Base-by-base conservation (phyloP, 2,329 filamentous ascomycete species). In the Chrysosporium queenslandicum region DNA sequence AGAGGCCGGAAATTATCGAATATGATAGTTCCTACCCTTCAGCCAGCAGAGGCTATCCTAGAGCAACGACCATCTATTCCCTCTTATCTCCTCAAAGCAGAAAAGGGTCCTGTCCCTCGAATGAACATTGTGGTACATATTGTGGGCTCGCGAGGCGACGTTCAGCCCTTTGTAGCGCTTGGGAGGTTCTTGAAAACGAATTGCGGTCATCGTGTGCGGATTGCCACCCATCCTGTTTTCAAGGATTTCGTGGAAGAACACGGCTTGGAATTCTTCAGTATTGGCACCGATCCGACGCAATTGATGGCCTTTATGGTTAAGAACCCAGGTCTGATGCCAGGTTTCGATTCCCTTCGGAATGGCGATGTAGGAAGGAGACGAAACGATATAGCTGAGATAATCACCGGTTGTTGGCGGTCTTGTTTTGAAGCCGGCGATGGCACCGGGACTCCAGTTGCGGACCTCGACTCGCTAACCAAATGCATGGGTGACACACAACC, bases 221-320 rank as follows among this genome's bases (percentile, higher is more conserved):
- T 90, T 39, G 85, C 85, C 4, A 90, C 86, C 0, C 86, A 90
- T 61, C 68, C 77, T 2, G 80, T 75, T 1, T 90, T 90, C 59
- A 74, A 80, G 58, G 66, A 72, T 0, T 86, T 88, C 58, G 81
- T 89, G 2, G 77, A 81, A 55, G 79, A 85, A 49, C 81, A 82
- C 63, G 83, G 77, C 0, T 74, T 90, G 12, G 86, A 89, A 60
- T 90, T 88, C 66, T 88, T 85, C 66, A 78, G 71, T 56, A 85
- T 88, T 48, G 84, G 85, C n/a, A 85, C 85, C 2, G 83, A 89
- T 63, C 85, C 85, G 1, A 77, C 81, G 1, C 79, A 86, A 61
- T 72, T 88, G 40, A 89, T 88, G 85, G 86, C 87, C 2, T 94
- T 91, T 61, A 94, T 94, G 87, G 87, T 92, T 42, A 90, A 90